Evolutionary conservation across 176 grass and related monocot species (phyloP).

Genomic region (Lolium multiflorum): DNA sequence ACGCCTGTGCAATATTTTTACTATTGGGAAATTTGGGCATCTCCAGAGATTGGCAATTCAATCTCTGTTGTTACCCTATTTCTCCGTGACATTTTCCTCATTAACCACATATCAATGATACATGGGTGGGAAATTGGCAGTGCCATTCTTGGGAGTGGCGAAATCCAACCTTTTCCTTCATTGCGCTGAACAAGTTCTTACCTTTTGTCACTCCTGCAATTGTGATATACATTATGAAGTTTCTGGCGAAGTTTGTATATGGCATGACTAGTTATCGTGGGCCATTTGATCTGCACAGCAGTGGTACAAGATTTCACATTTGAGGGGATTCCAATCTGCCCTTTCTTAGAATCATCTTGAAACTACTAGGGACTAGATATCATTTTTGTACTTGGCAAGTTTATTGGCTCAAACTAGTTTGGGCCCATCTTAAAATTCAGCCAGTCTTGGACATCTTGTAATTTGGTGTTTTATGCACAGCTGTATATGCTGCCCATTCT

Average conservation of each 20-base stretch:
- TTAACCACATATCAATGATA: background rate
- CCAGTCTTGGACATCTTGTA: constrained; percentile 3
- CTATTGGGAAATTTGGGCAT: background rate
- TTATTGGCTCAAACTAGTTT: background rate
- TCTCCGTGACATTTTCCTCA: background rate
- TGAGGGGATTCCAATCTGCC: background rate
- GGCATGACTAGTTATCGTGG: background rate
- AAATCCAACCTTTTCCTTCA: background rate
- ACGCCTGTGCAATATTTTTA: background rate
- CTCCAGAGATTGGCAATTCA: background rate
- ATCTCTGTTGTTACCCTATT: background rate
- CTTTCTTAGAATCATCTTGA: constrained; percentile 10
- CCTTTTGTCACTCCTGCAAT: background rate
- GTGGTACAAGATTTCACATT: background rate
- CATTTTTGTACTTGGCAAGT: background rate
- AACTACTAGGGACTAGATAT: constrained; percentile 1
- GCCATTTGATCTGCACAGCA: constrained; percentile 3
- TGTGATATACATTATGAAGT: background rate
- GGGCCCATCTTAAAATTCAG: background rate
- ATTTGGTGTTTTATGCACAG: background rate
- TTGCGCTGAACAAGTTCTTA: background rate
- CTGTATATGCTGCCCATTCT: background rate
- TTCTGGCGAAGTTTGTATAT: constrained; percentile 11
- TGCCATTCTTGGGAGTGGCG: background rate
- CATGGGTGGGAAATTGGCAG: background rate